A percentile compares a stretch with the other conserved stretches of the same genome.
phyloP scores from a whole-genome alignment of 2,329 filamentous ascomycete species.

The Ophiostoma ulmi region DNA sequence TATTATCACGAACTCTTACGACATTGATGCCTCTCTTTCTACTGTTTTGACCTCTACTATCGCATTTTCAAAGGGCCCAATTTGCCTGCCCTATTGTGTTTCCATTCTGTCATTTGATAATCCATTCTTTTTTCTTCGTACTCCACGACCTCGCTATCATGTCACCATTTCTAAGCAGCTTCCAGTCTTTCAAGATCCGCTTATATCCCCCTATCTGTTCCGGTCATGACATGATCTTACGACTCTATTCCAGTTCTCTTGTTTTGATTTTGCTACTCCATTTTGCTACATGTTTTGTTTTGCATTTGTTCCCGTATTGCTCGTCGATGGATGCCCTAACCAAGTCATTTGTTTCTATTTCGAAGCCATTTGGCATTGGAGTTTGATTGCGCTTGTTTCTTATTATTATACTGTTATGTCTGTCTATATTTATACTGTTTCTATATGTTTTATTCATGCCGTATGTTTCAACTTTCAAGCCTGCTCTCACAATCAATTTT shows the following conservation, averaged over 20 bases:
- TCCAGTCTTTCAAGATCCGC: not conserved
- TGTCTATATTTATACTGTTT: not conserved
- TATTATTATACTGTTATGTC: not conserved
- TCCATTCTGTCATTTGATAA: not conserved
- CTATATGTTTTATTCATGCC: not conserved
- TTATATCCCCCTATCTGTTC: not conserved
- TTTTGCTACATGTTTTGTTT: not conserved
- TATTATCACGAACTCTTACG: conserved; percentile 9
- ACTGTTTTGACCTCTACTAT: conserved; percentile 10
- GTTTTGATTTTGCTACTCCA: not conserved
- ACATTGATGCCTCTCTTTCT: not conserved
- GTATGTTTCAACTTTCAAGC: not conserved
- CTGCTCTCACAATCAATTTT: not conserved
- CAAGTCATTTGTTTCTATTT: not conserved
- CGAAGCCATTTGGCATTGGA: not conserved
- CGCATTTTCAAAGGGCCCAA: not conserved
- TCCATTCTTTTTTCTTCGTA: not conserved
- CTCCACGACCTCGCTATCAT: not conserved
- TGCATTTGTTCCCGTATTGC: not conserved
- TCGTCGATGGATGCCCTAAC: not conserved
- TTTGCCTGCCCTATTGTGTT: not conserved
- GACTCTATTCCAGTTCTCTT: not conserved
- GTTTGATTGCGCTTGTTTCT: not conserved
- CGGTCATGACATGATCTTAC: not conserved
- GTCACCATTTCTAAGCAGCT: not conserved